Percentiles rank a stretch among this genome's conserved stretches.
Conservation (phyloP, 495 filamentous ascomycete genomes). For the Parathielavia hyrcaniae region DNA sequence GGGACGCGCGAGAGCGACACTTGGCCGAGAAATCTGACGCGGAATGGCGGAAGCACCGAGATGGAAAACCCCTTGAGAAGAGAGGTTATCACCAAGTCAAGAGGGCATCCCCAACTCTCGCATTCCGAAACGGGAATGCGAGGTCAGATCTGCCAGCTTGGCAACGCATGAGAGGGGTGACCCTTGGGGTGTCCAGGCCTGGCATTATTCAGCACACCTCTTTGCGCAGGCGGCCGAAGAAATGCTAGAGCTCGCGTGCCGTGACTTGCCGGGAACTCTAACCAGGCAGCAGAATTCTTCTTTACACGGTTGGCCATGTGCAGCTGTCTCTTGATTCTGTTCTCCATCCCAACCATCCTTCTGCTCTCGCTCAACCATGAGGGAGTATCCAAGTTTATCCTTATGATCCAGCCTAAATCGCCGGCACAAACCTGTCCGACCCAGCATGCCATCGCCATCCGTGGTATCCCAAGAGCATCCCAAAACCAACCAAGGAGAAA, state of each 20-base stretch:
- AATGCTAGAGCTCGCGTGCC: too few species aligned
- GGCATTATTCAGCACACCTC: background rate
- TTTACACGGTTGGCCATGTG: too few species aligned
- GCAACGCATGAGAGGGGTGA: slow-evolving; percentile 4
- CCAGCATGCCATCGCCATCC: background rate
- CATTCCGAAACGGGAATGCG: slow-evolving; percentile 9
- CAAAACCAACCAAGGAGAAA: background rate
- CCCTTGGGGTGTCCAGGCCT: background rate
- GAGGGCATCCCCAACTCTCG: background rate
- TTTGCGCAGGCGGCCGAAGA: background rate
- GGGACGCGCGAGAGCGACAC: background rate
- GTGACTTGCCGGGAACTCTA: background rate
- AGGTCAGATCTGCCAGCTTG: background rate
- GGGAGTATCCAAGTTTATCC: background rate
- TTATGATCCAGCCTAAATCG: background rate
- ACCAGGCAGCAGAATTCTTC: background rate
- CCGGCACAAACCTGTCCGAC: background rate
- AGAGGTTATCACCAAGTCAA: too few species aligned
- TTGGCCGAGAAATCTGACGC: too few species aligned
- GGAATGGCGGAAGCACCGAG: background rate
- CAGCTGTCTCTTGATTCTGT: too few species aligned
- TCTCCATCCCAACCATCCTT: too few species aligned
- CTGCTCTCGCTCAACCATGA: background rate
- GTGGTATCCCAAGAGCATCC: slow-evolving; percentile 5
- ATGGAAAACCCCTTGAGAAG: background rate